A percentile compares a stretch with the other conserved stretches of the same genome.
Conservation (phyloP, 257 asterid species). For the Solanum pinnatisectum region DNA sequence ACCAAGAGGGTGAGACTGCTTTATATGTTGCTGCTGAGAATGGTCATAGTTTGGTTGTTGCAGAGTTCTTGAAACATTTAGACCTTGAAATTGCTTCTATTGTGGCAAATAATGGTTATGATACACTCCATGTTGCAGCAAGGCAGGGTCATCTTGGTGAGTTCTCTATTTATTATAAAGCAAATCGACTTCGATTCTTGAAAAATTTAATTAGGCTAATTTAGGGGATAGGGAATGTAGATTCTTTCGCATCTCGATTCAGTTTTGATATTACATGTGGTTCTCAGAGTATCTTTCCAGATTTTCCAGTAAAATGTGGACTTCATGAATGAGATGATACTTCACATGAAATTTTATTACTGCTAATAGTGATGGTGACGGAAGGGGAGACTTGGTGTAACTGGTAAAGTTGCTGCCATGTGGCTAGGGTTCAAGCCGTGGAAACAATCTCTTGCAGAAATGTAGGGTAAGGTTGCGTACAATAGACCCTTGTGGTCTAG, state of each 20-base stretch:
- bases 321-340: not conserved
- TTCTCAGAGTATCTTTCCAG: not conserved
- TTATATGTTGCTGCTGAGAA: slow-evolving; percentile 80
- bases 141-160: slow-evolving; percentile 90
- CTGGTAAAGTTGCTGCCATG: not conserved
- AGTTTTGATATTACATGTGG: not conserved
- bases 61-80: slow-evolving; percentile 61
- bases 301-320: not conserved
- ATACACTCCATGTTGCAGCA: slow-evolving; percentile 89
- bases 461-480: not conserved
- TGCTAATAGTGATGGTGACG: not conserved
- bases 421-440: not conserved
- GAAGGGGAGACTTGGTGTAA: not conserved
- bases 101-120: slow-evolving; percentile 75
- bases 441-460: not conserved
- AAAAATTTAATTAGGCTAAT: not conserved
- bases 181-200: not conserved
- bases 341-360: not conserved
- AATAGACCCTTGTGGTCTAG: not conserved
- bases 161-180: not conserved
- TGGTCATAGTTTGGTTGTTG: slow-evolving; percentile 63
- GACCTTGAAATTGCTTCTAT: slow-evolving; percentile 65
- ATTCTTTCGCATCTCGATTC: not conserved
- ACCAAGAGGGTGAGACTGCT: slow-evolving; percentile 93
- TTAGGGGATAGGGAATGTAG: not conserved